Evolutionary conservation across 2,329 filamentous ascomycete species (phyloP), one percentile per base, ranked within the genome.

Genomic region (Ophiostoma sp.): DNA sequence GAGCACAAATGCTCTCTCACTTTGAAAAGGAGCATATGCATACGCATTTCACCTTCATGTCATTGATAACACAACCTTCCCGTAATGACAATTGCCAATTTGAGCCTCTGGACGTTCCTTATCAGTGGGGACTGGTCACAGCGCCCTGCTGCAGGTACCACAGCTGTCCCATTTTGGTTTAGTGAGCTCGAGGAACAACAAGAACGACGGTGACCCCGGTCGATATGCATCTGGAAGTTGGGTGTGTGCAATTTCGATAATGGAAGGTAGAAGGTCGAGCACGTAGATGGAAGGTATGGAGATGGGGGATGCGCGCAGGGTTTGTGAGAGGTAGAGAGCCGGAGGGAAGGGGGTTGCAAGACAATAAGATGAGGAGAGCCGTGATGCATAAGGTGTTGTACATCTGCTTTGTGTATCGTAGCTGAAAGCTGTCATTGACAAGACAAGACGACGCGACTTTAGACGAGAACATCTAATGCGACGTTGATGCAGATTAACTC

Each of bases 331-430:
- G 8, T 3, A 48, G 42, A 28, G 25, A 55, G 50, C 6, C 7
- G 45, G 15, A 55, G 6, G 22, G 9, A 22, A 28, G 50, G 50
- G 50, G 22, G 22, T 22, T 52, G 50, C 48, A 52, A 45, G 61
- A 64, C 61, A 45, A n/a, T 64, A 42, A 64, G n/a, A 64, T 64
- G 61, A 64, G 17, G 61, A 64, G 61, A 64, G 36, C 36, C 61
- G 36, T 3, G 11, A 45, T 64, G 61, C 36, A 64, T 45, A 15
- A 25, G n/a, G 50, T 9, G 19, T n/a, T n/a, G n/a, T n/a, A n/a
- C 3, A 9, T 55, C 9, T 28, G 50, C n/a, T 25, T 48, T 55
- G 22, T 11, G 50, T 55, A 22, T 28, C 22, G 25, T 55, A 28
- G 50, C 50, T 25, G 50, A 59, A 59, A 31, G 55, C 11, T 19